Conservation (phyloP, 768 basidiomycete species). For the Serendipita vermifera region DNA sequence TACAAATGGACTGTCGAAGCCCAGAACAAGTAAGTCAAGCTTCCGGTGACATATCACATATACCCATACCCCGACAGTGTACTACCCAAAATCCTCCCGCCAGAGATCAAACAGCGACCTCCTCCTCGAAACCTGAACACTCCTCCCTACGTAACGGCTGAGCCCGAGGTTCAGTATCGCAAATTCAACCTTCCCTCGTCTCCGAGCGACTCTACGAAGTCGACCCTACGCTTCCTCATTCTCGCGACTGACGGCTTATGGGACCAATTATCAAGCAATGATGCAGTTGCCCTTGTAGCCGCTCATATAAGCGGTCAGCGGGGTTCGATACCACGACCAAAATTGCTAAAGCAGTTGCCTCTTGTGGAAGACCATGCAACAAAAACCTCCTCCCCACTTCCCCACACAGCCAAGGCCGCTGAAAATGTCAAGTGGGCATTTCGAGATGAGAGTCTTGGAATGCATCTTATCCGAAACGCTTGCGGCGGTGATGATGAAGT, state of each 20-base stretch:
- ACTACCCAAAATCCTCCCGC: conserved; percentile 31
- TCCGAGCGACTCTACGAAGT: conserved; percentile 14
- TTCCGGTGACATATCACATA: not conserved
- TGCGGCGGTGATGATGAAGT: conserved; percentile 59
- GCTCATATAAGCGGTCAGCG: conserved; percentile 60
- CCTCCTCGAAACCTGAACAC: conserved; percentile 58
- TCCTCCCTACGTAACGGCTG: conserved; percentile 84
- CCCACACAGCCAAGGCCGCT: conserved; percentile 10
- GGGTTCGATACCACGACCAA: conserved; percentile 55
- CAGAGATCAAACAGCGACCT: conserved; percentile 44
- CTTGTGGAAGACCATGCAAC: conserved; percentile 19
- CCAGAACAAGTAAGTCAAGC: conserved; percentile 50
- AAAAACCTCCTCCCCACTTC: conserved; percentile 27
- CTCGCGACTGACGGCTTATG: conserved; percentile 80
- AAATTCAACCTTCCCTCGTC: conserved; percentile 35
- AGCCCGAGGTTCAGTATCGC: conserved; percentile 69
- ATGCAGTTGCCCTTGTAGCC: conserved; percentile 76
- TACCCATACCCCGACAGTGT: not conserved
- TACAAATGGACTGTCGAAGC: conserved; percentile 75
- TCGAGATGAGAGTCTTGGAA: conserved; percentile 60
- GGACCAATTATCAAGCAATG: conserved; percentile 54
- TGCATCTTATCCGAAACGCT: conserved; percentile 84
- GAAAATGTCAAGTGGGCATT: conserved; percentile 49
- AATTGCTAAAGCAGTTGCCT: conserved; percentile 19
- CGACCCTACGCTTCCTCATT: conserved; percentile 61